phyloP scores from a whole-genome alignment of 2,329 filamentous ascomycete species.

The Lecanosticta acicola region DNA sequence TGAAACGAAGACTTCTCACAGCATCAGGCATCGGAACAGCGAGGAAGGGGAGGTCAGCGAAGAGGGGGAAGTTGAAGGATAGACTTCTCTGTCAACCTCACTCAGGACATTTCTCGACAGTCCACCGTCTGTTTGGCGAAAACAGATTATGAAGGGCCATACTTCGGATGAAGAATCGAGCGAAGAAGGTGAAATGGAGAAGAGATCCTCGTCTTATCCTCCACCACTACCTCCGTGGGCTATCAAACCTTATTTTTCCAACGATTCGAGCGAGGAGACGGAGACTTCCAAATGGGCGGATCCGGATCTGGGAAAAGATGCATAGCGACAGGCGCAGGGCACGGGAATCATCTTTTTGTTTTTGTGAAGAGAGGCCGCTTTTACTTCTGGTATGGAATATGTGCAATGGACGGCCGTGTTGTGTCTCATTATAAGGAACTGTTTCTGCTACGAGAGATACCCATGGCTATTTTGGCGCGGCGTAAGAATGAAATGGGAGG shows the following conservation, averaged over 20 bases:
- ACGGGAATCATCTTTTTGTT: too few species aligned
- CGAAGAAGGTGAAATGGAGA: too few species aligned
- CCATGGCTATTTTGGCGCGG: too few species aligned
- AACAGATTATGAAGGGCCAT: not conserved
- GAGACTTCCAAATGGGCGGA: too few species aligned
- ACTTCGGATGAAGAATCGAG: too few species aligned
- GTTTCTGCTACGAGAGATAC: not conserved
- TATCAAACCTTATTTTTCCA: too few species aligned
- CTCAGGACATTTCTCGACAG: not conserved
- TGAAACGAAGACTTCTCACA: slow-evolving; percentile 4
- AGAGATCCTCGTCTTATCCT: too few species aligned
- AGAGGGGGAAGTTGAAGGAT: slow-evolving; percentile 46
- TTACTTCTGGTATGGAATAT: not conserved
- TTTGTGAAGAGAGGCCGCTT: not conserved
- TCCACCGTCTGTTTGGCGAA: not conserved
- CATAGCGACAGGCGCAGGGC: too few species aligned
- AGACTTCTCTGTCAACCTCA: slow-evolving; percentile 8
- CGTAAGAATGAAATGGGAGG: too few species aligned
- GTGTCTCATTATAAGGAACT: not conserved
- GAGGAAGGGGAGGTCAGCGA: slow-evolving; percentile 37
- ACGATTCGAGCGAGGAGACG: too few species aligned
- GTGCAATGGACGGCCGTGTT: not conserved
- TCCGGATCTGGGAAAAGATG: too few species aligned
- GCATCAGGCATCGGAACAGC: slow-evolving; percentile 7
- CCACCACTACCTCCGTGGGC: too few species aligned